Base-by-base conservation (phyloP, 805 yeast genomes). In the Spencermartinsiella europaea region DNA sequence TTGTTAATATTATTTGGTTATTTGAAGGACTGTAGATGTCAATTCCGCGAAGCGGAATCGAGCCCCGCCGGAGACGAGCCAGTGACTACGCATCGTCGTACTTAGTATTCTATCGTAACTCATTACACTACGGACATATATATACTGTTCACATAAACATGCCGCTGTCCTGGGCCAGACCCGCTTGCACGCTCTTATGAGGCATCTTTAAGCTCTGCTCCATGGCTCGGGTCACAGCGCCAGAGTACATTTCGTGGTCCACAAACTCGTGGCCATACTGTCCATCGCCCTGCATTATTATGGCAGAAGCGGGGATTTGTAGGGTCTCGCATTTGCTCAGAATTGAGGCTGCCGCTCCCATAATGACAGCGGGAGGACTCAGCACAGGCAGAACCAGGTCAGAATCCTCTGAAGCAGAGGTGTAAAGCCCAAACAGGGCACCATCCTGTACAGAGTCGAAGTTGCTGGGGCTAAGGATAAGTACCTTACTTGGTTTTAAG, bases 341-440 rank as follows among this genome's bases (percentile, higher is more conserved):
- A 14, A 60, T 37, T n/a, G 65, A 58, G 0, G 69, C 69, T 12
- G 57, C 50, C 0, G 54, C 55, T 2, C 69, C 69, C 5, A 61
- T 58, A 10, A 64, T 47, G 20, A 55, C 38, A 21, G 53, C 56
- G 1, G 68, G 68, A 4, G 67, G 66, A 21, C 34, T 46, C 4
- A 64, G 57, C 17, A 27, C 27, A 1, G 58, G 57, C 14, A 57
- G 33, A 5, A 16, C 28, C 12, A 35, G 20, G 15, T 25, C 39
- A 16, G 8, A 4, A 20, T 27, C 21, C 15, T n/a, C 35, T 12
- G 19, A 42, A n/a, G 34, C 36, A n/a, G 47, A 17, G 10, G 54
- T 45, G 16, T 34, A 27, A 21, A 53, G 40, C 19, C 48, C 46
- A 42, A 44, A 55, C 2, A 53, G 40, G 16, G 40, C 21, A n/a